Percentiles rank a stretch among this genome's conserved stretches.
These are phyloP conservation scores for Candida caryicola DNA, from an alignment of 805 yeast genomes.

Conservation along the genomic window DNA sequence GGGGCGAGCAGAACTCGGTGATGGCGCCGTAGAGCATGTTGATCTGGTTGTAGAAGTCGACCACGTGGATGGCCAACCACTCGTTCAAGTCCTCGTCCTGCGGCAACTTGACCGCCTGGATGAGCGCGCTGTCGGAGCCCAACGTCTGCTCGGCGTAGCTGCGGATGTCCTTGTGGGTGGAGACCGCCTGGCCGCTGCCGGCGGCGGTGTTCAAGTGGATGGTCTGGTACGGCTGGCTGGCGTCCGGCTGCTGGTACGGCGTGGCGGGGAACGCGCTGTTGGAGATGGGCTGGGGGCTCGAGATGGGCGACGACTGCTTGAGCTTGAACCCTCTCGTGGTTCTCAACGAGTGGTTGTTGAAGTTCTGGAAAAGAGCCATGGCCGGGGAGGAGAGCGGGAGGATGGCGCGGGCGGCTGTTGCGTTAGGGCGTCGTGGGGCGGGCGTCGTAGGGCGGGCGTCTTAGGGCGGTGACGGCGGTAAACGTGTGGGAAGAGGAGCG, in stretches of 20 bases:
- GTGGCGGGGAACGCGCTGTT: constrained; percentile 32
- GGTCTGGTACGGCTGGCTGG: constrained; percentile 28
- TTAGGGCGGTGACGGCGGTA: no score
- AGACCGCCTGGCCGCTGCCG: constrained; percentile 30
- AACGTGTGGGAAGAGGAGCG: no score
- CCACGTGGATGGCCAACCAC: constrained; percentile 98
- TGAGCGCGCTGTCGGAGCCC: constrained; percentile 87
- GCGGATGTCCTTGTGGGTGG: constrained; percentile 69
- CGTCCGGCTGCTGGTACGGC: constrained; percentile 15
- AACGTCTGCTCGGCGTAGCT: constrained; percentile 91
- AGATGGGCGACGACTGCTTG: constrained; percentile 38
- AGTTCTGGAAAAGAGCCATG: constrained; percentile 43
- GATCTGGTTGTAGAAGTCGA: constrained; percentile 92
- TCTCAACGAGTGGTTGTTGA: constrained; percentile 42
- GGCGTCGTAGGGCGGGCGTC: no score
- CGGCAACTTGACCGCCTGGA: constrained; percentile 91
- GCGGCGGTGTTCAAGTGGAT: constrained; percentile 17
- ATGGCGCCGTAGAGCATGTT: constrained; percentile 95
- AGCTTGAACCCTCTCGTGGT: constrained; percentile 44
- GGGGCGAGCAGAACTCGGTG: constrained; percentile 93
- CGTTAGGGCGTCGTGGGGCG: no score
- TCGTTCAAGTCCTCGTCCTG: constrained; percentile 88
- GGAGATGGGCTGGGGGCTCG: constrained; percentile 38
- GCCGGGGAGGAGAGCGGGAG: no score
- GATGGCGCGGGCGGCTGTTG: no score